Base-by-base conservation (phyloP, 148 eudicot species). In the Chenopodium quinoa region DNA sequence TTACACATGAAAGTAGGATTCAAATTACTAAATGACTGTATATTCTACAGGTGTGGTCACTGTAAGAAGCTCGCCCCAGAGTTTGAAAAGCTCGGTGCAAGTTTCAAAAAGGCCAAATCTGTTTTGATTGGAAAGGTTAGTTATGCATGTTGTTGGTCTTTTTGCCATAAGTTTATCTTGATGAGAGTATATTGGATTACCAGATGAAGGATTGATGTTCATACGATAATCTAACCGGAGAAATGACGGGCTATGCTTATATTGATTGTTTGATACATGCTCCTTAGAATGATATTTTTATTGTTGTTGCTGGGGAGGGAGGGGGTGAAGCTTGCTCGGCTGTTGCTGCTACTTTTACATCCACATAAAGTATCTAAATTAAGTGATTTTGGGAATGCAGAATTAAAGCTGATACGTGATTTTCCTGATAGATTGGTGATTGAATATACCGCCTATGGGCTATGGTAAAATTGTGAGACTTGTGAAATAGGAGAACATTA, bases 51-150 rank as follows among this genome's bases (percentile, higher is more conserved):
- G 99, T 96, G 99, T 86, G 99, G 99, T 14, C 99, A 96, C 86
- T 96, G 99, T 90, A 90, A 96, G 84, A 96, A 89, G 90, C 98
- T 96, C 48, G 98, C 97, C 73, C 99, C 99, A 27, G 99, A 96
- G 79, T 96, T 81, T 81, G 99, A 96, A 81, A 90, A 89, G 93
- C 97, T 96, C 79, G 98, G 90, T 75, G 88, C 90, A 40, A 96
- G 99, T 86, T 96, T 92, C 85, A 96, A 91, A 89, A 93, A 96
- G 85, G 92, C 99, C 16, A 96, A 96, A 83, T 93, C 97, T 32
- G 88, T 96, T 73, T 58, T 96, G 91, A 92, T 96, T 80, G 99
- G 92, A 82, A 96, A 96, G 99, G 99, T 96, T 73, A 77, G 93
- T 70, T 23, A 13, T 20, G n/a, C 56, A 32, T 76, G 23, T 50